Evolutionary conservation across 2,329 filamentous ascomycete species (phyloP), one percentile per base, ranked within the genome.

Genomic region (Penicillium vulpinum): DNA sequence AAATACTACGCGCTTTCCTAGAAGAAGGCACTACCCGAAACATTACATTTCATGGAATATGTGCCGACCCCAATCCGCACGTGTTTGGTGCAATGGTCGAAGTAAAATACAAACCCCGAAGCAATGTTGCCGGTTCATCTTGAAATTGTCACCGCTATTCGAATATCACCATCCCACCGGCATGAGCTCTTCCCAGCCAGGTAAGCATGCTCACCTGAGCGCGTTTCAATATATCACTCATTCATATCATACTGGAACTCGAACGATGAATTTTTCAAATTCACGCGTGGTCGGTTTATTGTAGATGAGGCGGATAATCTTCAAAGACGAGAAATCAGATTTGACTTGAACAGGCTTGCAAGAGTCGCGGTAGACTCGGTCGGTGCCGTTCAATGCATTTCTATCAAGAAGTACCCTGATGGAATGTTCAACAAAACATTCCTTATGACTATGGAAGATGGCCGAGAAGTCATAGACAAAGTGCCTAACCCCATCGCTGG

Each of bases 401-500:
- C 55, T 18, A 56, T 67, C 18, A 57, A 56, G 45, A 66, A 68
- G 48, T 67, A 59, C 40, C 57, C 65, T 29, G 73, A 75, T 51
- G 68, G 71, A 26, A 66, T 73, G 46, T 73, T 74, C 46, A 70
- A 62, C 18, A 68, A 67, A 58, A 40, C 58, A 47, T 67, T 62
- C 38, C 60, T 71, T n/a, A 62, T 74, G 54, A 47, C 54, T 7
- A 71, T 76, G 67, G 59, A 64, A 11, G 58, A 75, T 63, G 68
- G 67, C 16, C 59, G 40, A 31, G 65, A 68, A 52, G 60, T 73
- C n/a, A 35, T 76, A 39, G 70, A 67, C 16, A 71, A 72, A 41
- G 59, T 75, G 7, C 72, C 73, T 4, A 74, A 75, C 50, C 70
- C 68, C 1, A 67, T 68, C 41, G 70, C 71, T 49, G 59, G 68